Evolutionary conservation across 306 rosid species (phyloP).

Genomic region (Leucaena leucocephala): DNA sequence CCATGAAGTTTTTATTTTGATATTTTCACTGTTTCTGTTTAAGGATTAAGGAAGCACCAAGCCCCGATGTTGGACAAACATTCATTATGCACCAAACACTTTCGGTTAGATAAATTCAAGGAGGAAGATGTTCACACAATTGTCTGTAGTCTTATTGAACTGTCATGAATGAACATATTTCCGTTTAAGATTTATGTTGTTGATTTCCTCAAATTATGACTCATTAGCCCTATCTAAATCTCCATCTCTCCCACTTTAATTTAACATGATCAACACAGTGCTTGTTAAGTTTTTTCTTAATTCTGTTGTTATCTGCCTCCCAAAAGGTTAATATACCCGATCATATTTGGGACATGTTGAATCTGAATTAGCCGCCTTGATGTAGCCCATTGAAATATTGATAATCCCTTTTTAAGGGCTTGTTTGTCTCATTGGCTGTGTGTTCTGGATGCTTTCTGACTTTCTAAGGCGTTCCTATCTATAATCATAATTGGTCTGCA

Average conservation of each 20-base stretch:
- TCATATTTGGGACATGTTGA: background rate
- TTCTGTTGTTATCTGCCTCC: background rate
- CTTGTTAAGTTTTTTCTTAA: background rate
- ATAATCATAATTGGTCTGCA: background rate
- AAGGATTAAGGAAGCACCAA: background rate
- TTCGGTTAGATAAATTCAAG: background rate
- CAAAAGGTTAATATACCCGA: background rate
- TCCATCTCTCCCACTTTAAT: background rate
- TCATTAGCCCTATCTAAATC: background rate
- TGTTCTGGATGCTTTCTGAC: background rate
- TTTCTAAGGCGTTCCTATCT: background rate
- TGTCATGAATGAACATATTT: background rate
- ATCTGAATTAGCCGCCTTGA: background rate
- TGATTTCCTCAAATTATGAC: background rate
- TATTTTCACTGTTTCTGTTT: background rate
- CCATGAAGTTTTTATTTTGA: background rate
- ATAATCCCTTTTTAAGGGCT: background rate
- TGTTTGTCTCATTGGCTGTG: background rate
- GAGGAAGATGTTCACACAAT: background rate
- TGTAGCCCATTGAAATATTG: background rate
- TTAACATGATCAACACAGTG: background rate
- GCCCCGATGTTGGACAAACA: background rate
- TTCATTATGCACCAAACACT: background rate
- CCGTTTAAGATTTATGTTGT: background rate
- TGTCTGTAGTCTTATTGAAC: background rate